Conservation (phyloP, 768 basidiomycete species). For the Tulasnella sp. region DNA sequence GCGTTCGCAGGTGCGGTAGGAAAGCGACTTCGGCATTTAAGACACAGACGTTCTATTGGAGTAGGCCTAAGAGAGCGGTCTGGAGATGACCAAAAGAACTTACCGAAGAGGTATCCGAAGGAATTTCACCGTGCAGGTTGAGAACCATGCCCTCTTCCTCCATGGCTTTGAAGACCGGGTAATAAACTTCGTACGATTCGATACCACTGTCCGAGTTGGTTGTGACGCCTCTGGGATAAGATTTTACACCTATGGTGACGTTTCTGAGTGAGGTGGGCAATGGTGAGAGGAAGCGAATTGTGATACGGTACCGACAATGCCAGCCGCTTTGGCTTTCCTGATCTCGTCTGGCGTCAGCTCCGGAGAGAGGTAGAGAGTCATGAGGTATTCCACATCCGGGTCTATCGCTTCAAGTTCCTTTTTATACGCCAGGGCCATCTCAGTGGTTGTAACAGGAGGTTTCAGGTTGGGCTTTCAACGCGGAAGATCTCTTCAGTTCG, state of each 20-base stretch:
- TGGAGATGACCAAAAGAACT: conserved; percentile 36
- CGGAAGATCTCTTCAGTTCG: not conserved
- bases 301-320: conserved; percentile 55
- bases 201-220: conserved; percentile 96
- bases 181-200: conserved; percentile 91
- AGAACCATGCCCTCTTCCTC: conserved; percentile 90
- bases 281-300: not conserved
- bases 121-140: conserved; percentile 95
- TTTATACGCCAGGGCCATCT: conserved; percentile 77
- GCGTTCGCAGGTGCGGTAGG: conserved; percentile 76
- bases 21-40: conserved; percentile 91
- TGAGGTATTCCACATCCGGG: conserved; percentile 77
- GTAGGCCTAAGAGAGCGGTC: not conserved
- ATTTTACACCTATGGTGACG: conserved; percentile 67
- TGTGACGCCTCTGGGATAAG: conserved; percentile 95
- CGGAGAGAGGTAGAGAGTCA: conserved; percentile 94
- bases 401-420: conserved; percentile 69
- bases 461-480: conserved; percentile 78
- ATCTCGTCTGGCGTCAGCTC: conserved; percentile 89
- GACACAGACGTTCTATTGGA: conserved; percentile 73
- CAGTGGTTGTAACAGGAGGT: conserved; percentile 81
- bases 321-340: conserved; percentile 77
- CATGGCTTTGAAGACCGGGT: conserved; percentile 91
- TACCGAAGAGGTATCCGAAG: conserved; percentile 68
- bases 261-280: not conserved